Percentiles rank a stretch among this genome's conserved stretches.
Conservation (phyloP, 2,329 filamentous ascomycete species). For the Venturia aucupariae region DNA sequence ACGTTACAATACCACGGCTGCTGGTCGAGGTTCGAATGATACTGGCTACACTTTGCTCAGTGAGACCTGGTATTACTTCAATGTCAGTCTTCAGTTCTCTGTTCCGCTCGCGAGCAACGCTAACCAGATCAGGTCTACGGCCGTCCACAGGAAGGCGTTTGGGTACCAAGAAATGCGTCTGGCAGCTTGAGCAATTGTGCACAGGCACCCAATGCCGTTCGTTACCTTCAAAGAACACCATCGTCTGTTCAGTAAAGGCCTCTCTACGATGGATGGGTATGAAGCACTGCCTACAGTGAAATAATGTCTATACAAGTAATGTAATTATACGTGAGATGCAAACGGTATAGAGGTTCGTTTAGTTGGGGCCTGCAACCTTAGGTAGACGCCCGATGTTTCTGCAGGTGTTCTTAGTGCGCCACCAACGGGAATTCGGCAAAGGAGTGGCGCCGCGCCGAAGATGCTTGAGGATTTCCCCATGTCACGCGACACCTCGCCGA, state of each 20-base stretch:
- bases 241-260: background rate
- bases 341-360: no score
- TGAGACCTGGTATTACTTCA: slow-evolving; percentile 60
- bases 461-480: no score
- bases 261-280: background rate
- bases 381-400: no score
- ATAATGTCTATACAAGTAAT: no score
- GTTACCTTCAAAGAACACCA: slow-evolving; percentile 9
- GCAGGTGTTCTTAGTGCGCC: no score
- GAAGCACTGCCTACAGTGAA: background rate
- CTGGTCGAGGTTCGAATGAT: slow-evolving; percentile 46
- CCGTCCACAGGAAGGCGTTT: slow-evolving; percentile 43
- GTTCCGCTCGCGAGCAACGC: background rate
- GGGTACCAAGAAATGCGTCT: slow-evolving; percentile 39
- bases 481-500: background rate
- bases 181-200: slow-evolving; percentile 47
- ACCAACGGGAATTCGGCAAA: no score
- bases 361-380: no score
- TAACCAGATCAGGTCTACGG: slow-evolving; percentile 33
- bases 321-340: no score
- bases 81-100: slow-evolving; percentile 31
- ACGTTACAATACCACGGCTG: slow-evolving; percentile 50
- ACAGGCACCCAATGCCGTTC: slow-evolving; percentile 25
- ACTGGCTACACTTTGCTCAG: slow-evolving; percentile 47
- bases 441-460: no score